Evolutionary conservation across 306 rosid species (phyloP), one percentile per base, ranked within the genome.

Genomic region (Cicer bijugum): DNA sequence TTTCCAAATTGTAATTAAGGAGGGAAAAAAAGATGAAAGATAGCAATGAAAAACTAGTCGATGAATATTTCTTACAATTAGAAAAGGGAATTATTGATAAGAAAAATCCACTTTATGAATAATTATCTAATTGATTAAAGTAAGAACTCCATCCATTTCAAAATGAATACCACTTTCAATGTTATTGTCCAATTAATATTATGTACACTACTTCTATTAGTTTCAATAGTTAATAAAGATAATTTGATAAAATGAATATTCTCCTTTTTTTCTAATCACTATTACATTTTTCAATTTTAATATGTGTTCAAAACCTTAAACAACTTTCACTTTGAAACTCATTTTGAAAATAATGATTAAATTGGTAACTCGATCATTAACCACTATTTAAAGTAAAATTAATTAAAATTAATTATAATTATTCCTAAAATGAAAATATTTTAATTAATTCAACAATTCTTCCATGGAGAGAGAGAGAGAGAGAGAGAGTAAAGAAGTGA

Each of bases 341-440:
- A 23, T 23, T 28, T 28, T 28, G 4, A 28, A 28, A 28, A 28
- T 2, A 28, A 28, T 28, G 33, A 28, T 28, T 28, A 28, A 65
- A 66, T 44, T 47, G 6, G 62, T 20, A 72, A 52, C 50, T 65
- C 17, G 44, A 43, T 33, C 52, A 55, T 35, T 35, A 33, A 28
- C 43, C 43, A 43, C 14, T 33, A 15, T 46, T 45, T 44, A 6
- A 58, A 28, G 2, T 33, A 63, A 64, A 9, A 60, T 43, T 68
- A 53, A 39, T 15, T 33, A 63, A 64, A 9, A 60, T 43, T 68
- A 53, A 39, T 15, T 63, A 44, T 28, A 17, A 70, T 50, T 12
- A 37, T 28, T 53, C 37, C 72, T 40, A 42, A 70, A 71, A 9
- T 19, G 64, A n/a, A 50, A 70, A n/a, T 47, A 12, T 7, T 19